Evolutionary conservation across 2,329 filamentous ascomycete species (phyloP).

Genomic region (Onygenales sp.): DNA sequence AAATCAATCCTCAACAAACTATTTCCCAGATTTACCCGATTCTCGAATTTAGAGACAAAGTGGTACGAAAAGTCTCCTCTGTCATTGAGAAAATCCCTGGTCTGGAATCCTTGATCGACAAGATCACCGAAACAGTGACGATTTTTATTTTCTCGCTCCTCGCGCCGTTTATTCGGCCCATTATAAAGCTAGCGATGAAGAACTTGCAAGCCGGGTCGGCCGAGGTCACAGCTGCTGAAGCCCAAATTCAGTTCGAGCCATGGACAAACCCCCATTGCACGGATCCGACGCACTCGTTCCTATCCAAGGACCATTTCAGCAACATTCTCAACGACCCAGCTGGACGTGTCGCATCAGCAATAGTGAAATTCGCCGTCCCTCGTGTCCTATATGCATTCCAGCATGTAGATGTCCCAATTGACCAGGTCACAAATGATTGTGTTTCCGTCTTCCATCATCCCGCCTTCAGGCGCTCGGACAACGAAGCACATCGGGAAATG

Average conservation of each 20-base stretch:
- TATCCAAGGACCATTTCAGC: conserved; percentile 77
- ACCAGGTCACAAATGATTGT: conserved; percentile 76
- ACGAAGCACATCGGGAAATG: conserved; percentile 82
- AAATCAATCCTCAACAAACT: conserved; percentile 70
- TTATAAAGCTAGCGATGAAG: conserved; percentile 80
- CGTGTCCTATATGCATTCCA: conserved; percentile 91
- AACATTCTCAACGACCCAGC: conserved; percentile 69
- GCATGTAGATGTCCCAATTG: conserved; percentile 68
- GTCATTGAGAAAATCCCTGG: conserved; percentile 89
- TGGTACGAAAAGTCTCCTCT: conserved; percentile 75
- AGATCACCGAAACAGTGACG: conserved; percentile 85
- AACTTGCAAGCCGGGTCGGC: conserved; percentile 78
- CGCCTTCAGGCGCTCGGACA: conserved; percentile 61
- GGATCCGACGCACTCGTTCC: conserved; percentile 72
- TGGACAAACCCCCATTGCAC: conserved; percentile 68
- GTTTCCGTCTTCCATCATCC: conserved; percentile 85
- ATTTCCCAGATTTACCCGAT: conserved; percentile 86
- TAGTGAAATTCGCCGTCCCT: conserved; percentile 79
- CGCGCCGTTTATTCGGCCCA: conserved; percentile 81
- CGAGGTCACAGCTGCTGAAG: conserved; percentile 56
- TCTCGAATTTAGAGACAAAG: conserved; percentile 83
- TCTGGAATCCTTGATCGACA: conserved; percentile 79
- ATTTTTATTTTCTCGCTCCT: conserved; percentile 85
- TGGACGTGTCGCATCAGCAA: conserved; percentile 62
- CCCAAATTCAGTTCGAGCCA: conserved; percentile 66